Base-by-base conservation (phyloP, 2,329 filamentous ascomycete species). In the Fusarium pseudocircinatum region DNA sequence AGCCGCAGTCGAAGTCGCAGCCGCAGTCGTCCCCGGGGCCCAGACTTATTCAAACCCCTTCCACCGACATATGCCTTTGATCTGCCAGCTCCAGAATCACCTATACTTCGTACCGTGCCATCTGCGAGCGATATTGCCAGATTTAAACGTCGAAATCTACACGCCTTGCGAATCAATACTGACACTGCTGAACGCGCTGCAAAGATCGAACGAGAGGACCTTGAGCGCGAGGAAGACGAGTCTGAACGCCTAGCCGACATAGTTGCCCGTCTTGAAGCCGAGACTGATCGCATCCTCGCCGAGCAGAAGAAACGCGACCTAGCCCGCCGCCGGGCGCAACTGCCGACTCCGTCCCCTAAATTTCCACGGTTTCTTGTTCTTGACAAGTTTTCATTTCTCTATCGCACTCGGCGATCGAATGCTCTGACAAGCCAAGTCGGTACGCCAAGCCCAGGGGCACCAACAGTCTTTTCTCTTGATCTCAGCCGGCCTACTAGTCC, bases 261-360 rank as follows among this genome's bases (percentile, higher is more conserved):
- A 70, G 80, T 83, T 52, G 84, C 84, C 62, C 85, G 82, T 62
- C 81, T 84, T 60, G 83, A 87, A 67, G 83, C 82, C 42, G 86
- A 88, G 73, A 85, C 83, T 39, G 83, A 87, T 73, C 84, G 85
- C 67, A 83, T 85, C 49, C 79, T 86, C 49, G 83, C 84, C 30
- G 85, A 88, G 71, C 85, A 87, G 77, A 86, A 85, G 79, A 85
- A 83, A 74, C 83, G 84, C 60, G 85, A 88, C 70, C 81, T 86
- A 28, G 82, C 83, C 54, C 83, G 85, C 60, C 81, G 86, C 28
- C 83, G 85, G 69, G 79, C 83, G 42, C 82, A 86, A 72, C 80
- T 86, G 42, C 81, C 80, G 39, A 83, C 79, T 15, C 76, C 79
- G 9, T 78, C 79, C 30, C 72, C 76, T 14, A 80, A 76, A 53